Percentiles rank a stretch among this genome's conserved stretches.
phyloP scores from a whole-genome alignment of 169 alveolate species.

The Cryptosporidium bovis region DNA sequence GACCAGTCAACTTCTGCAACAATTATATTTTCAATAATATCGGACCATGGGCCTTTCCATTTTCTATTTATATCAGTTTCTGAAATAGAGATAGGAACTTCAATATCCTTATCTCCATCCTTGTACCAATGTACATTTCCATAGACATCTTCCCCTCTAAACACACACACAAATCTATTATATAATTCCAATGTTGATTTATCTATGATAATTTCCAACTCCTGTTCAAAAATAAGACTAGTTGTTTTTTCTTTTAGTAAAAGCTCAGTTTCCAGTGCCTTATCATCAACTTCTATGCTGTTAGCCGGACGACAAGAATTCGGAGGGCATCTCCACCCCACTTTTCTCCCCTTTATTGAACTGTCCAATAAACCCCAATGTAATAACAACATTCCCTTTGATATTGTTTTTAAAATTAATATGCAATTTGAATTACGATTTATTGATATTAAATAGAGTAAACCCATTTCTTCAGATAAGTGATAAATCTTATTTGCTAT shows the following conservation, averaged over 20 bases:
- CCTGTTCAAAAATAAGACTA: conserved; percentile 33
- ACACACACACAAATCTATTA: conserved; percentile 32
- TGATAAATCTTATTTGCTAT: conserved; percentile 6
- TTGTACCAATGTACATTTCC: conserved; percentile 54
- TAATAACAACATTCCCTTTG: conserved; percentile 23
- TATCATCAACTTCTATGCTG: neutral
- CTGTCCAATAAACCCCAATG: conserved; percentile 37
- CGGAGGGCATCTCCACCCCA: conserved; percentile 57
- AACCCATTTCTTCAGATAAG: conserved; percentile 44
- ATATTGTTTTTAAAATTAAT: conserved; percentile 10
- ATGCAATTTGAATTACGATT: conserved; percentile 2
- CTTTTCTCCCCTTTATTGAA: conserved; percentile 13
- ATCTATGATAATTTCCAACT: conserved; percentile 3
- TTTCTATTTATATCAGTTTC: neutral
- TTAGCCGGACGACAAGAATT: conserved; percentile 14
- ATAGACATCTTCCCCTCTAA: conserved; percentile 26
- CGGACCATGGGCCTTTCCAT: conserved; percentile 60
- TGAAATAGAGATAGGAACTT: conserved; percentile 3
- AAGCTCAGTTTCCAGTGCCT: conserved; percentile 39
- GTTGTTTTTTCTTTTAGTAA: neutral
- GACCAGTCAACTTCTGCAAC: conserved; percentile 68
- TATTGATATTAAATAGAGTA: neutral
- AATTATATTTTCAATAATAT: conserved; percentile 12
- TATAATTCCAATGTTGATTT: neutral
- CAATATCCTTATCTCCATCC: conserved; percentile 57